Conservation (phyloP, 2,329 filamentous ascomycete species). For the Ophiosphaerella herpotricha region DNA sequence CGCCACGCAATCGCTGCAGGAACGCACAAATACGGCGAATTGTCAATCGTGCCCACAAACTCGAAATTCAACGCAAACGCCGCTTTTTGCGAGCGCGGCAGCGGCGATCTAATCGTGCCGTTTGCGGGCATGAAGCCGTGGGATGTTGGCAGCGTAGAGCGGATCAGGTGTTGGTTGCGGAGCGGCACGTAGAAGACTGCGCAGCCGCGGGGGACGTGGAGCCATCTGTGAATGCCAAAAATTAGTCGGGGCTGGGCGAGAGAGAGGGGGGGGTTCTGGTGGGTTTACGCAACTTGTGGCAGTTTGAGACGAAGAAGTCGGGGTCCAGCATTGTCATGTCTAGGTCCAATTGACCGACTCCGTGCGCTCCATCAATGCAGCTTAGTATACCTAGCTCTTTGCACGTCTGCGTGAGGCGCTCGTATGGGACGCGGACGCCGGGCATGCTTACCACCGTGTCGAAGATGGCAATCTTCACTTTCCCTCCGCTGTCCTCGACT, state of each 20-base stretch:
- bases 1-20: conserved; percentile 75
- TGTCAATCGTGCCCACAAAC: conserved; percentile 77
- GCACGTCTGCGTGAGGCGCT: conserved; percentile 67
- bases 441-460: conserved; percentile 82
- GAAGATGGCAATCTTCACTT: conserved; percentile 71
- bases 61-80: conserved; percentile 73
- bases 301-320: conserved; percentile 87
- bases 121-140: conserved; percentile 69
- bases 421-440: conserved; percentile 79
- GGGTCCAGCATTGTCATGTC: conserved; percentile 70
- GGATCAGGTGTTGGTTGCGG: conserved; percentile 76
- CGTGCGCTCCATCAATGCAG: conserved; percentile 83
- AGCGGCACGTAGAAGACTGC: conserved; percentile 79
- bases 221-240: conserved; percentile 64
- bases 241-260: no score
- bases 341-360: conserved; percentile 76
- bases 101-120: conserved; percentile 31
- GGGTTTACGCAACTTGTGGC: conserved; percentile 43
- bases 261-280: not conserved
- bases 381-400: conserved; percentile 70
- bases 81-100: conserved; percentile 50
- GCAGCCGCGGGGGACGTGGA: conserved; percentile 77
- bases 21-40: conserved; percentile 71
- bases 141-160: conserved; percentile 76
- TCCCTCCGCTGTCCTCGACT: conserved; percentile 61